phyloP scores from a whole-genome alignment of 108 stramenopile species.

The Chaetoceros tenuissimus region DNA sequence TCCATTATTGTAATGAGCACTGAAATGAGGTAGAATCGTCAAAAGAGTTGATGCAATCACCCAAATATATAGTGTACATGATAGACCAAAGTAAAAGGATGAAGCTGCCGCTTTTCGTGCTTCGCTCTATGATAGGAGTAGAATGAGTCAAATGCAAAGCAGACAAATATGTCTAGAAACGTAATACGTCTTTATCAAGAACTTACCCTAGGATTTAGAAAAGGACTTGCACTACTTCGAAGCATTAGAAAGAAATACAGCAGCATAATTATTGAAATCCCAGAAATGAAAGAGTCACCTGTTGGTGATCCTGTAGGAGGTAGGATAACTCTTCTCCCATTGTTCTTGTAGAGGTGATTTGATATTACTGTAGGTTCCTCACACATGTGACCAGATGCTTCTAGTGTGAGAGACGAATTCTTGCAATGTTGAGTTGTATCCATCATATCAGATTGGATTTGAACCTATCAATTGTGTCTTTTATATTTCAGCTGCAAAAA shows the following conservation, averaged over 20 bases:
- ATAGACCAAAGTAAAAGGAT: slow-evolving; percentile 32
- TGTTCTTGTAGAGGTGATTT: too few species aligned
- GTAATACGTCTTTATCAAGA: neutral
- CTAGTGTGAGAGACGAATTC: too few species aligned
- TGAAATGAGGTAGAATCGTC: slow-evolving; percentile 36
- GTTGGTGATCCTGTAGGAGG: slow-evolving; percentile 2
- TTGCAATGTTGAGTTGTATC: too few species aligned
- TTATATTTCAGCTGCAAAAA: neutral
- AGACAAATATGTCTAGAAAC: neutral
- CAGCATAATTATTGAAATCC: slow-evolving; percentile 3
- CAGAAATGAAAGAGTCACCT: slow-evolving; percentile 2
- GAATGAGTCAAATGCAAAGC: neutral
- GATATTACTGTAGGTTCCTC: too few species aligned
- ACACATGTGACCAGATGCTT: too few species aligned
- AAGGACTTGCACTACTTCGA: slow-evolving; percentile 6
- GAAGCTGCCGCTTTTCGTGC: slow-evolving; percentile 29
- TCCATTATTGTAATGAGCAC: slow-evolving; percentile 35
- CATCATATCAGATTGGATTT: too few species aligned
- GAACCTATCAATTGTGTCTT: slow-evolving; percentile 14
- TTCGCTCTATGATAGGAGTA: too few species aligned
- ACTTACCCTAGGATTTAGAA: slow-evolving; percentile 1
- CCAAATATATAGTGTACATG: slow-evolving; percentile 34
- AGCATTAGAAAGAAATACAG: slow-evolving; percentile 1
- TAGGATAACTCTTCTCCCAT: too few species aligned
- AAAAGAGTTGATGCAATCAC: slow-evolving; percentile 29